Percentiles rank a stretch among this genome's conserved stretches.
Conservation (phyloP, 2,329 filamentous ascomycete genomes). For the Xylaria sp. region DNA sequence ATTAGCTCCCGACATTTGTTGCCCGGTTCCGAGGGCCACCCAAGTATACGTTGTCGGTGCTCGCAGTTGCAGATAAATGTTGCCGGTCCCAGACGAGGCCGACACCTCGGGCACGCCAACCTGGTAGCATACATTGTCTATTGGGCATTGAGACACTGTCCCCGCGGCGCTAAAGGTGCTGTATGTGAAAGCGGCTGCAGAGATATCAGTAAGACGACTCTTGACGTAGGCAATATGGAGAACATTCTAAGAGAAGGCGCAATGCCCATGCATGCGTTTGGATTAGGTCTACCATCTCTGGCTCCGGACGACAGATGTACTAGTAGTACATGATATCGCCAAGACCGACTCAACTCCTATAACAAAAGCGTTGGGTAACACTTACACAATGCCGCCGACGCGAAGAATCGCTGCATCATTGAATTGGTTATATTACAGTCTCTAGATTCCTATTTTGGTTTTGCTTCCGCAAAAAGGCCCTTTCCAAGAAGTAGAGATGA, state of each 20-base stretch:
- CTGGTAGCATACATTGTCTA: slow-evolving; percentile 61
- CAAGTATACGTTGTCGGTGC: slow-evolving; percentile 64
- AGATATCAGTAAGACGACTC: slow-evolving; percentile 10
- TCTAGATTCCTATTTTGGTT: background rate
- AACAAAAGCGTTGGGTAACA: background rate
- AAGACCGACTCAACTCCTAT: background rate
- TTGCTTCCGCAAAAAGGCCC: background rate
- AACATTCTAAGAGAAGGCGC: no score
- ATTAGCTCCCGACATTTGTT: slow-evolving; percentile 64
- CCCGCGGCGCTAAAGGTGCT: slow-evolving; percentile 43
- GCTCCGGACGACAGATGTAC: background rate
- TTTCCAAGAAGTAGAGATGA: background rate
- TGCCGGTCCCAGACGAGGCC: slow-evolving; percentile 59
- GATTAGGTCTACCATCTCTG: background rate
- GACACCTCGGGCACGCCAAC: slow-evolving; percentile 65
- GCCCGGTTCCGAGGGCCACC: slow-evolving; percentile 68
- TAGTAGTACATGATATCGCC: background rate
- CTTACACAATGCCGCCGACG: slow-evolving; percentile 36
- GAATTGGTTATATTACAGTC: background rate
- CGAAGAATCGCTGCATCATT: slow-evolving; percentile 26
- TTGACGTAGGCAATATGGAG: background rate
- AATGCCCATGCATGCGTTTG: background rate
- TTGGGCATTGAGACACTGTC: slow-evolving; percentile 55
- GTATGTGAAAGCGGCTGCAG: slow-evolving; percentile 40
- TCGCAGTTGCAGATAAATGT: slow-evolving; percentile 70